These are phyloP conservation scores for Hymenoscyphus occultus DNA, from an alignment of 2,329 filamentous ascomycete species.

Conservation along the genomic window DNA sequence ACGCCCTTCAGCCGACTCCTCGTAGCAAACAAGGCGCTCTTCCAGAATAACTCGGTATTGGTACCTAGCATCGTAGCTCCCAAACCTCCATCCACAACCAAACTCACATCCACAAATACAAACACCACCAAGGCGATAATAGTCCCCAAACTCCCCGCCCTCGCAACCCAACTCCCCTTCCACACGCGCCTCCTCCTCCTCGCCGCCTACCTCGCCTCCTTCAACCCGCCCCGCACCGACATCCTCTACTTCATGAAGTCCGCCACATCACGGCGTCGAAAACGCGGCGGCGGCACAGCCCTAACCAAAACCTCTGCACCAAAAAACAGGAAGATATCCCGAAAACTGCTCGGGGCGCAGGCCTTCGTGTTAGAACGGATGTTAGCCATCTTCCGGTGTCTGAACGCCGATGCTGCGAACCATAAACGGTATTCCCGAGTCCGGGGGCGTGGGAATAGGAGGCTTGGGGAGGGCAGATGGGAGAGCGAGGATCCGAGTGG, in stretches of 20 bases:
- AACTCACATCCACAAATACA: slow-evolving; percentile 13
- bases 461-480: background rate
- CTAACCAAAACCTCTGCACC: slow-evolving; percentile 36
- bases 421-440: slow-evolving; percentile 7
- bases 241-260: slow-evolving; percentile 65
- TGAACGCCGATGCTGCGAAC: slow-evolving; percentile 45
- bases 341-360: slow-evolving; percentile 73
- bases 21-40: slow-evolving; percentile 64
- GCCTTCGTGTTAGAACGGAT: slow-evolving; percentile 76
- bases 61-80: slow-evolving; percentile 58
- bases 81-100: slow-evolving; percentile 13
- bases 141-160: slow-evolving; percentile 37
- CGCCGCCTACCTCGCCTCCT: slow-evolving; percentile 76
- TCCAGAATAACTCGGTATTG: slow-evolving; percentile 70
- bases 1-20: slow-evolving; percentile 84
- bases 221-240: slow-evolving; percentile 74
- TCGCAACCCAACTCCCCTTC: slow-evolving; percentile 60
- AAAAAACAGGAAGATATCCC: slow-evolving; percentile 69
- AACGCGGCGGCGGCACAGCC: slow-evolving; percentile 45
- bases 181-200: slow-evolving; percentile 72
- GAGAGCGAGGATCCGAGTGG: slow-evolving; percentile 20
- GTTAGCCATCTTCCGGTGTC: slow-evolving; percentile 71
- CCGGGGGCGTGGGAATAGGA: background rate
- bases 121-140: background rate
- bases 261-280: slow-evolving; percentile 37